These are phyloP conservation scores for Fermentozyma sake DNA, from an alignment of 1,139 yeast species.

Conservation along the genomic window DNA sequence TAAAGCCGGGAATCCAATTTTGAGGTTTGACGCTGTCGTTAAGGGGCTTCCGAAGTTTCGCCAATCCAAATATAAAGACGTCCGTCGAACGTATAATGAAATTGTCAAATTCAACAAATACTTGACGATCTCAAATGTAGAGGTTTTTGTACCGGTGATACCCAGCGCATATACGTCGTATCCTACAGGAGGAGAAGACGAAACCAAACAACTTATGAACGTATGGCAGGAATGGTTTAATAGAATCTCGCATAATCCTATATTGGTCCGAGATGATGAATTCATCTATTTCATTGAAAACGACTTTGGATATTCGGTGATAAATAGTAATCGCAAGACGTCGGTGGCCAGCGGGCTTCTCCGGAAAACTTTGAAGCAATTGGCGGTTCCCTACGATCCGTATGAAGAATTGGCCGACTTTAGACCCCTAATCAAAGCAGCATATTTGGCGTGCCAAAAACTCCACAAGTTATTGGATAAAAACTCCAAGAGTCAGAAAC, in stretches of 20 bases:
- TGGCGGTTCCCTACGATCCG: constrained; percentile 89
- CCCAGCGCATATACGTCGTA: constrained; percentile 74
- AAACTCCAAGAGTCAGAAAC: constrained; percentile 51
- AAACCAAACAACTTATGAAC: constrained; percentile 49
- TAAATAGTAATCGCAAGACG: constrained; percentile 48
- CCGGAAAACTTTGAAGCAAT: constrained; percentile 85
- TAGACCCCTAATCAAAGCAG: constrained; percentile 77
- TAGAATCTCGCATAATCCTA: constrained; percentile 68
- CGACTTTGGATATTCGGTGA: constrained; percentile 77
- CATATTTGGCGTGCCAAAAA: constrained; percentile 60
- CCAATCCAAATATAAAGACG: constrained; percentile 63
- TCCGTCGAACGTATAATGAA: constrained; percentile 80
- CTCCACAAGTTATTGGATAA: constrained; percentile 53
- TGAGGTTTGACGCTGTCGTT: constrained; percentile 37
- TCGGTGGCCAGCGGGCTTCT: constrained; percentile 78
- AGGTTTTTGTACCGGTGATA: constrained; percentile 87
- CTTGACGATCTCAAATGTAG: constrained; percentile 75
- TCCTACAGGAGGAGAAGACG: constrained; percentile 83
- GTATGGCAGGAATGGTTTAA: constrained; percentile 86
- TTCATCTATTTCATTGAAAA: constrained; percentile 83
- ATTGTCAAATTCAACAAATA: constrained; percentile 73
- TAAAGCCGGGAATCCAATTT: constrained; percentile 42
- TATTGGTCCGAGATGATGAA: constrained; percentile 82
- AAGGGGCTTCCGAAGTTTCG: constrained; percentile 69
- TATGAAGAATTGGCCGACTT: constrained; percentile 75